A percentile compares a stretch with the other conserved stretches of the same genome.
phyloP scores from a whole-genome alignment of 768 basidiomycete genomes.

The Boletus sp. region DNA sequence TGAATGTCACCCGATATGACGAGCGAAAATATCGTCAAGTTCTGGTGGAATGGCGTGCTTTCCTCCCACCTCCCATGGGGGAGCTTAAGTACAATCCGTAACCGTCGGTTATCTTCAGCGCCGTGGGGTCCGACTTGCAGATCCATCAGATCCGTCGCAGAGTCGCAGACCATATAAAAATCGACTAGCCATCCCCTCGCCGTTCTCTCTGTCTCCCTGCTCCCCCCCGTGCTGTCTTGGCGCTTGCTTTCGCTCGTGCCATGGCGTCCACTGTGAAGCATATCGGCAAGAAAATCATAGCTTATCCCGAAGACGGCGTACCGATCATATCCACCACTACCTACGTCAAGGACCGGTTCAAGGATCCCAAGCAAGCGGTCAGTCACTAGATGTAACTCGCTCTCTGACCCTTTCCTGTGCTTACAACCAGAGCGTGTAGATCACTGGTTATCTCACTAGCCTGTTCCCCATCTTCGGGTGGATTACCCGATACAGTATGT shows the following conservation, averaged over 20 bases:
- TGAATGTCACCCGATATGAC: no score
- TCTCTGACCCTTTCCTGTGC: neutral
- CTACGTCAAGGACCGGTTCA: conserved; percentile 43
- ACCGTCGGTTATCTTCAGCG: neutral
- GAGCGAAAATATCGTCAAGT: neutral
- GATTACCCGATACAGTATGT: conserved; percentile 83
- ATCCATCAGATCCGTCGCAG: neutral
- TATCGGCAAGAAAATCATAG: conserved; percentile 55
- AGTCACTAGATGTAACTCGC: neutral
- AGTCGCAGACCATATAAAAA: neutral
- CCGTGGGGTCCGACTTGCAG: neutral
- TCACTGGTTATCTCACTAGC: conserved; percentile 57
- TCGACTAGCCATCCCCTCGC: no score
- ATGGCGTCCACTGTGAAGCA: conserved; percentile 45
- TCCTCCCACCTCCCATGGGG: conserved; percentile 23
- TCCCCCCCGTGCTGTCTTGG: neutral
- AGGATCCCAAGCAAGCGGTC: conserved; percentile 51
- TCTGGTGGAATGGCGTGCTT: conserved; percentile 16
- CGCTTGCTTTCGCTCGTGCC: neutral
- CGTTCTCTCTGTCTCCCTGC: neutral
- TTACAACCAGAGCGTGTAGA: conserved; percentile 35
- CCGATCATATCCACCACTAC: conserved; percentile 58
- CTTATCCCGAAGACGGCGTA: conserved; percentile 55
- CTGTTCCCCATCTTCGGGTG: conserved; percentile 86
- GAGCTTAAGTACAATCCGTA: neutral